A percentile compares a stretch with the other conserved stretches of the same genome.
These are phyloP conservation scores for Limnanthes douglasii DNA, from an alignment of 345 rosid species.

Conservation along the genomic window DNA sequence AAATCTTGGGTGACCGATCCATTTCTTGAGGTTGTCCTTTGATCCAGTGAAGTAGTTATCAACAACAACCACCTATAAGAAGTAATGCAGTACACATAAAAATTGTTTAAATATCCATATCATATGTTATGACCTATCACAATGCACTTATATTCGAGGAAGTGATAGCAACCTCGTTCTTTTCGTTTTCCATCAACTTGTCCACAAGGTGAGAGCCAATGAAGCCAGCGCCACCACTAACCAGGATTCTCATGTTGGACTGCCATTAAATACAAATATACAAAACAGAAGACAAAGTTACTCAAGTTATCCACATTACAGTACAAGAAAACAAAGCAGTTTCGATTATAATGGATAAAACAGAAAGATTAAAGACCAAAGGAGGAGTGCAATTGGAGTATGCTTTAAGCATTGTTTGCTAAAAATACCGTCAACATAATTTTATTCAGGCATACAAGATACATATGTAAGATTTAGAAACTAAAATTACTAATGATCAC, in stretches of 20 bases:
- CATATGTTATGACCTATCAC: no score
- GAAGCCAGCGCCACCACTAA: constrained; percentile 97
- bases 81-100: not conserved
- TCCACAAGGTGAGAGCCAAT: constrained; percentile 96
- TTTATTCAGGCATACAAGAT: no score
- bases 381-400: no score
- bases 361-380: no score
- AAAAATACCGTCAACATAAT: no score
- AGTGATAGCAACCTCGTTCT: constrained; percentile 47
- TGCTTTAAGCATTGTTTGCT: no score
- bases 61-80: constrained; percentile 58
- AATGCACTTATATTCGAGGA: not conserved
- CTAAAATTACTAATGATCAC: no score
- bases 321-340: no score
- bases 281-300: no score
- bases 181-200: constrained; percentile 82
- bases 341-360: no score
- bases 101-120: not conserved
- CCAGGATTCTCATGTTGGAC: constrained; percentile 92
- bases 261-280: constrained; percentile 17
- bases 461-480: no score
- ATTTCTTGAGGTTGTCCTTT: constrained; percentile 77
- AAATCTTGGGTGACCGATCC: constrained; percentile 97
- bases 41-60: constrained; percentile 92
- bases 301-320: no score